A percentile compares a stretch with the other conserved stretches of the same genome.
These are phyloP conservation scores for Inosperma sp. DNA, from an alignment of 768 basidiomycete genomes.

Conservation along the genomic window DNA sequence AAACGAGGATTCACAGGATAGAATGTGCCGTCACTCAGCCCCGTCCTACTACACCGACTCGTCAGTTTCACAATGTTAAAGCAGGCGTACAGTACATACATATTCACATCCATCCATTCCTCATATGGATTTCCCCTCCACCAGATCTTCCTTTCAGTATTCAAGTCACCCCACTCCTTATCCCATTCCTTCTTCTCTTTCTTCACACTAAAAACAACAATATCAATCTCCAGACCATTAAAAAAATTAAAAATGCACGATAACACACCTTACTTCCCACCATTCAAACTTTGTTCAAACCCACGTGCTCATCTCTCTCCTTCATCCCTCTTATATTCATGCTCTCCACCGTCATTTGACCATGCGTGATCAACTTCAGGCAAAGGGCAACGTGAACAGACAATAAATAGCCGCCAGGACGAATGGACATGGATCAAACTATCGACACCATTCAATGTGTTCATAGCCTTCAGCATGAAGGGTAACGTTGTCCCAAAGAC, in stretches of 20 bases:
- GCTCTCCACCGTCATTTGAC: constrained; percentile 81
- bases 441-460: too few species aligned
- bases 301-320: constrained; percentile 53
- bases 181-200: constrained; percentile 53
- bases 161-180: constrained; percentile 73
- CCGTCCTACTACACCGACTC: constrained; percentile 39
- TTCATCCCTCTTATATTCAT: constrained; percentile 52
- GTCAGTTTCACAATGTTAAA: too few species aligned
- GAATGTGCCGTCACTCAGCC: constrained; percentile 51
- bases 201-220: constrained; percentile 40
- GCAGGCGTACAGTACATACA: constrained; percentile 53
- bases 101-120: constrained; percentile 89
- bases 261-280: constrained; percentile 50
- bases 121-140: constrained; percentile 58
- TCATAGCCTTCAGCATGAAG: too few species aligned
- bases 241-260: not conserved
- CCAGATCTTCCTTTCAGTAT: constrained; percentile 83
- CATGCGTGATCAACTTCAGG: constrained; percentile 53
- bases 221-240: constrained; percentile 1
- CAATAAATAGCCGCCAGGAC: constrained; percentile 70
- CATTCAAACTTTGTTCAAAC: constrained; percentile 50
- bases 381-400: constrained; percentile 61
- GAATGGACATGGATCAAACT: constrained; percentile 69
- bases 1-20: constrained; percentile 74
- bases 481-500: too few species aligned